A percentile compares a stretch with the other conserved stretches of the same genome.
These are phyloP conservation scores for Gonium pectorale DNA, from an alignment of 139 green algal species.

Conservation along the genomic window DNA sequence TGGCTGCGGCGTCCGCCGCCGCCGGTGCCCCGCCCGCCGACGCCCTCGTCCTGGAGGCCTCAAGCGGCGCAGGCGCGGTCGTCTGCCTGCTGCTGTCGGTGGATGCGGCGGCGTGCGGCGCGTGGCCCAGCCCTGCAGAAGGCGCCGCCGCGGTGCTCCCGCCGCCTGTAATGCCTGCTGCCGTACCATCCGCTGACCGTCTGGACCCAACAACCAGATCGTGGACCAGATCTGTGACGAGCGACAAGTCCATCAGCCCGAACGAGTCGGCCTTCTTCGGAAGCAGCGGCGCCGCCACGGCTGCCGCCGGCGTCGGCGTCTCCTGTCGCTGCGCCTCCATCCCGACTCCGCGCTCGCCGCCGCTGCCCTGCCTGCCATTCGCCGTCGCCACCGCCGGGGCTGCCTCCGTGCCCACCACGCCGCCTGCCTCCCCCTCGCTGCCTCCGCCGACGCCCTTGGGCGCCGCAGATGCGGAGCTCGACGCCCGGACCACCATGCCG, in stretches of 20 bases:
- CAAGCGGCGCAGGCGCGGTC: not conserved
- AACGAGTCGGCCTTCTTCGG: not conserved
- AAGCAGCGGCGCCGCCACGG: not conserved
- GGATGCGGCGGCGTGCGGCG: too few relatives aligned
- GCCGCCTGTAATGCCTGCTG: too few relatives aligned
- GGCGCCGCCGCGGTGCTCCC: too few relatives aligned
- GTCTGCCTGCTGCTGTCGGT: too few relatives aligned
- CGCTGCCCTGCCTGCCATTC: not conserved
- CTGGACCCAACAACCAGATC: not conserved
- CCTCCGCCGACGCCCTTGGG: not conserved
- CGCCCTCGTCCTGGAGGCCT: not conserved
- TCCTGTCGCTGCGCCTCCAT: not conserved
- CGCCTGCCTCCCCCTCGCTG: not conserved
- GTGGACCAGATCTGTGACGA: slow-evolving; percentile 7
- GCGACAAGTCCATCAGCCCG: slow-evolving; percentile 17
- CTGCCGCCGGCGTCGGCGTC: not conserved
- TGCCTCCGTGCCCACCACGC: too few relatives aligned
- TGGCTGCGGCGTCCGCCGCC: not conserved
- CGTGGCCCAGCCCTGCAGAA: too few relatives aligned
- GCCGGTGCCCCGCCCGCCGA: not conserved
- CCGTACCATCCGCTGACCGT: too few relatives aligned
- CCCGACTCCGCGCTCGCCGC: not conserved
- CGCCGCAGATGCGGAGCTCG: not conserved
- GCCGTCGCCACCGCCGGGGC: not conserved
- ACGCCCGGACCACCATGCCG: not conserved